Conservation (phyloP, 1,284 basidiomycete genomes). For the Cryptococcus neoformans region DNA sequence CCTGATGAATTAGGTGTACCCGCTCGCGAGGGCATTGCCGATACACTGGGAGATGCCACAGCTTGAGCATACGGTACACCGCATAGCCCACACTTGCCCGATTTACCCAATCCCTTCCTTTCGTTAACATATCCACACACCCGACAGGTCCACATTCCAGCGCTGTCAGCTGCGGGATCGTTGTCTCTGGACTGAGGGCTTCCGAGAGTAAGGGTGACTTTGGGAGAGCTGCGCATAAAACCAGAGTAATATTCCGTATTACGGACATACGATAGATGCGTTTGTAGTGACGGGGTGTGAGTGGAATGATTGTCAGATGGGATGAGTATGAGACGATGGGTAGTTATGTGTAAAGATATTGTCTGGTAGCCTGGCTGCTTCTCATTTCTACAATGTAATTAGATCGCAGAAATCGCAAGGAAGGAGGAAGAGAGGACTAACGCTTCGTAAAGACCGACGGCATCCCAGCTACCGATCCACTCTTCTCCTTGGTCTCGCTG, state of each 20-base stretch:
- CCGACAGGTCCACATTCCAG: constrained; percentile 67
- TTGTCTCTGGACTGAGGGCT: constrained; percentile 5
- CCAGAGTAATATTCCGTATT: constrained; percentile 90
- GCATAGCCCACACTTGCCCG: constrained; percentile 63
- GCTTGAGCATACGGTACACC: constrained; percentile 50
- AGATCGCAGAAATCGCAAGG: constrained; percentile 10
- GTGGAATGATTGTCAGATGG: constrained; percentile 13
- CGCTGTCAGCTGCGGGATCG: neutral
- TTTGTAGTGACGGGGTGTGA: constrained; percentile 59
- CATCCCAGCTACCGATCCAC: constrained; percentile 66
- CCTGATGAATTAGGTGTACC: neutral
- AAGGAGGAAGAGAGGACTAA: constrained; percentile 50
- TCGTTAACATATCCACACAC: constrained; percentile 81
- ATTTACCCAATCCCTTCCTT: constrained; percentile 39
- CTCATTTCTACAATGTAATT: constrained; percentile 58
- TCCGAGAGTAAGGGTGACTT: constrained; percentile 74
- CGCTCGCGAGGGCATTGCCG: neutral
- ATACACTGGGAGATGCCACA: too few relatives aligned
- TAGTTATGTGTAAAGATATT: constrained; percentile 76
- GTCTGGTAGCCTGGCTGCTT: constrained; percentile 62
- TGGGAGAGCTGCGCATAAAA: constrained; percentile 84
- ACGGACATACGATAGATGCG: constrained; percentile 59
- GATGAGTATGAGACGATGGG: constrained; percentile 60
- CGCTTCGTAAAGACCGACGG: constrained; percentile 87
- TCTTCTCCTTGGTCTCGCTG: constrained; percentile 64